phyloP scores from a whole-genome alignment of 371 early-diverging fungal genomes.

The Mucor indicus region DNA sequence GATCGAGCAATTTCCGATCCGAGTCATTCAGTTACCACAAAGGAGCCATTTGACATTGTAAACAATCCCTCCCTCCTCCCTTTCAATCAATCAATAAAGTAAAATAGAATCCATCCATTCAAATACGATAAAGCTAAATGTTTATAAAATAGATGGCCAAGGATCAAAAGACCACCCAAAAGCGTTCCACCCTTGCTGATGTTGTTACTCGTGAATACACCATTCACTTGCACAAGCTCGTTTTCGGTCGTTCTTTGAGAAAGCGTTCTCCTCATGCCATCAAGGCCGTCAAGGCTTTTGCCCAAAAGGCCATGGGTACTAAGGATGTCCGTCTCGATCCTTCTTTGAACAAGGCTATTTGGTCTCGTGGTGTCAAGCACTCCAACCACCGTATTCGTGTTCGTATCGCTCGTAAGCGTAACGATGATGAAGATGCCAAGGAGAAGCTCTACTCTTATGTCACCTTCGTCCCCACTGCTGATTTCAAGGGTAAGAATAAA shows the following conservation, averaged over 20 bases:
- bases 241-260: constrained; percentile 86
- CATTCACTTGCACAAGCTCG: constrained; percentile 92
- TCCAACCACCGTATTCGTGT: constrained; percentile 93
- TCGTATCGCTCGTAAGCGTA: constrained; percentile 88
- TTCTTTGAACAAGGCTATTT: constrained; percentile 78
- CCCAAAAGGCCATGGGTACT: constrained; percentile 88
- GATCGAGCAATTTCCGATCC: too few relatives aligned
- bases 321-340: constrained; percentile 80
- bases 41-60: too few relatives aligned
- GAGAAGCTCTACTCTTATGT: constrained; percentile 94
- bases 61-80: too few relatives aligned
- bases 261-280: constrained; percentile 94
- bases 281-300: constrained; percentile 88
- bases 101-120: too few relatives aligned
- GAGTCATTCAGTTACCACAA: too few relatives aligned
- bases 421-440: constrained; percentile 91
- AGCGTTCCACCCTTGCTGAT: constrained; percentile 65
- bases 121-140: too few relatives aligned
- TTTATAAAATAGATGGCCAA: too few relatives aligned
- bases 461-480: constrained; percentile 77
- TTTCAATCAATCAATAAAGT: too few relatives aligned
- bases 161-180: constrained; percentile 37
- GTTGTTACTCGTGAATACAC: constrained; percentile 93
- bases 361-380: constrained; percentile 89
- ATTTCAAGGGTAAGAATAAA: constrained; percentile 72